phyloP scores from a whole-genome alignment of 208 protist genomes.

The Spongospora subterranea region DNA sequence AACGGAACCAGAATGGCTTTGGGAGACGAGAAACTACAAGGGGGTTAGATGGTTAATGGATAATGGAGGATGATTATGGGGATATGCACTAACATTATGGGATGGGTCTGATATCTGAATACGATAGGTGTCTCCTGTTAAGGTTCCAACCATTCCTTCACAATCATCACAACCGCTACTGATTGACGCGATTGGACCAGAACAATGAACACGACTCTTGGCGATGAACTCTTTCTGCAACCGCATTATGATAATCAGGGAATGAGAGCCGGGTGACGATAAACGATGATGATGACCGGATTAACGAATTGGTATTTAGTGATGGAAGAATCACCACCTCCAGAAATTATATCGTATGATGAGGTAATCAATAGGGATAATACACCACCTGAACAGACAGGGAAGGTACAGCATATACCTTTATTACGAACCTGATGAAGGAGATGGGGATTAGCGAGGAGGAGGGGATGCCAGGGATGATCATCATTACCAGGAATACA shows the following conservation, averaged over 20 bases:
- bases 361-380: constrained; percentile 33
- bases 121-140: not conserved
- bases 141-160: not conserved
- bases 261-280: not conserved
- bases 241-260: not conserved
- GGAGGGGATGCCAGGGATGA: no score
- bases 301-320: not conserved
- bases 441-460: not conserved
- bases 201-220: not conserved
- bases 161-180: not conserved
- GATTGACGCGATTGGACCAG: not conserved
- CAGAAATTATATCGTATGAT: not conserved
- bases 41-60: no score
- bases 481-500: constrained; percentile 61
- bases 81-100: not conserved
- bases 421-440: constrained; percentile 5
- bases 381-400: constrained; percentile 63
- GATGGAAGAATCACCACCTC: not conserved
- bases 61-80: not conserved
- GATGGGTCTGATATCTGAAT: not conserved
- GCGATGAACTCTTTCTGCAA: not conserved
- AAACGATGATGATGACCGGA: not conserved
- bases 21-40: not conserved
- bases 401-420: constrained; percentile 21
- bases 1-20: constrained; percentile 19